Evolutionary conservation across 192 early-diverging fungal genomes (phyloP).

Genomic region (Backusella morwellensis): DNA sequence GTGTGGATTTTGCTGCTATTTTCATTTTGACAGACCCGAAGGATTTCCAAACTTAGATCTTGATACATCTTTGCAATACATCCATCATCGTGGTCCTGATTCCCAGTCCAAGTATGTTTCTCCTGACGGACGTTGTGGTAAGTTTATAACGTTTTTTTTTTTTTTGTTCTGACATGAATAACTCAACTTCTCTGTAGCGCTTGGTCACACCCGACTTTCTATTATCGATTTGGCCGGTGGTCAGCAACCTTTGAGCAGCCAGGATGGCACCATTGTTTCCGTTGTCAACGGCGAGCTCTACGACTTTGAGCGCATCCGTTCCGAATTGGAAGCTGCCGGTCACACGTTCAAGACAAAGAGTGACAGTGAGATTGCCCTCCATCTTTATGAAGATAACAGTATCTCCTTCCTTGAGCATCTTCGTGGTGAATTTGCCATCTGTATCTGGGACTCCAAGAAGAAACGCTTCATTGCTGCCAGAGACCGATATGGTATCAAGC

Average conservation of each 20-base stretch:
- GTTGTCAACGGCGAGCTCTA: constrained; percentile 30
- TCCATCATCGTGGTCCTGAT: constrained; percentile 15
- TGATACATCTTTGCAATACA: neutral
- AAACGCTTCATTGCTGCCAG: constrained; percentile 11
- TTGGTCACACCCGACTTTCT: constrained; percentile 20
- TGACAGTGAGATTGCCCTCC: constrained; percentile 23
- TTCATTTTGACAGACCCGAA: constrained; percentile 8
- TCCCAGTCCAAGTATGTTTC: neutral
- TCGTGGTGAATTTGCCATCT: constrained; percentile 17
- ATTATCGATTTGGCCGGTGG: constrained; percentile 28
- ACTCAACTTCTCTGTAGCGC: neutral
- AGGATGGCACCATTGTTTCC: neutral
- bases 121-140: constrained; percentile 10
- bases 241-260: constrained; percentile 16
- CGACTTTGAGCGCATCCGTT: constrained; percentile 15
- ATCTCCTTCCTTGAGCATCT: constrained; percentile 13
- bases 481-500: constrained; percentile 25
- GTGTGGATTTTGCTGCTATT: constrained; percentile 18
- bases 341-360: constrained; percentile 21
- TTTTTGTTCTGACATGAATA: too few relatives aligned
- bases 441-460: constrained; percentile 15
- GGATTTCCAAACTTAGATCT: constrained; percentile 3
- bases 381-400: constrained; percentile 16
- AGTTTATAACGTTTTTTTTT: neutral
- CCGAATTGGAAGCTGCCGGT: constrained; percentile 11